Evolutionary conservation across 2,329 filamentous ascomycete genomes (phyloP).

Genomic region (Sporothrix protearum): DNA sequence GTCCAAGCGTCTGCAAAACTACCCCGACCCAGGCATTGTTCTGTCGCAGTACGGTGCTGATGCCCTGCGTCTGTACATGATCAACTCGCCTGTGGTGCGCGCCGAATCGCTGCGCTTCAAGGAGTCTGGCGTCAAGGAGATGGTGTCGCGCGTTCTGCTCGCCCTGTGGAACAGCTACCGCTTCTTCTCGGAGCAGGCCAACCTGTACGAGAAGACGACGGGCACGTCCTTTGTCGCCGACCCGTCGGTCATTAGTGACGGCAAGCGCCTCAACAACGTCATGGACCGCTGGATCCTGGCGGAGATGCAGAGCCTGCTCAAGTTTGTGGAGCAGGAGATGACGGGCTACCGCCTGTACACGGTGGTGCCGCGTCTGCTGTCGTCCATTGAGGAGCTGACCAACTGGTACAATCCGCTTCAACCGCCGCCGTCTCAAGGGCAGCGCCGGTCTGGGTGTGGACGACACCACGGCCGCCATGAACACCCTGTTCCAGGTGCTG

Average conservation of each 20-base stretch:
- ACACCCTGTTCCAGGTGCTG: slow-evolving; percentile 89
- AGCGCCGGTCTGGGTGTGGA: slow-evolving; percentile 77
- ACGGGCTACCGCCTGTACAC: slow-evolving; percentile 65
- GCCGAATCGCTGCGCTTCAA: slow-evolving; percentile 90
- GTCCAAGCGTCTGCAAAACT: slow-evolving; percentile 96
- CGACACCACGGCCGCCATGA: slow-evolving; percentile 85
- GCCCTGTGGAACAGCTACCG: slow-evolving; percentile 96
- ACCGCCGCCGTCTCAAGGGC: slow-evolving; percentile 85
- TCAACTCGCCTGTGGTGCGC: slow-evolving; percentile 92
- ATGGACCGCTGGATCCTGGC: slow-evolving; percentile 97
- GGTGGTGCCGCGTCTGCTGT: slow-evolving; percentile 78
- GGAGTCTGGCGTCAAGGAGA: slow-evolving; percentile 88
- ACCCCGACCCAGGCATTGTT: slow-evolving; percentile 78
- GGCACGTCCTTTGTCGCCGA: slow-evolving; percentile 75
- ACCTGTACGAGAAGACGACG: slow-evolving; percentile 80
- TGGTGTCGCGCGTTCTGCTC: slow-evolving; percentile 84
- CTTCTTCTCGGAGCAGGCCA: slow-evolving; percentile 88
- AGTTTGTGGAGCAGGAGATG: slow-evolving; percentile 95
- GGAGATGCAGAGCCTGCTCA: slow-evolving; percentile 82
- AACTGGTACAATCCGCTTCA: slow-evolving; percentile 99
- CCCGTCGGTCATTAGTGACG: slow-evolving; percentile 47
- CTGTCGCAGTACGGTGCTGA: slow-evolving; percentile 89
- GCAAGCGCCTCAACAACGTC: slow-evolving; percentile 60
- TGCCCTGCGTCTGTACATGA: slow-evolving; percentile 88
- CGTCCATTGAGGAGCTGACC: slow-evolving; percentile 75